A percentile compares a stretch with the other conserved stretches of the same genome.
These are phyloP conservation scores for Lodderomyces orthopsilosis DNA, from an alignment of 1,139 yeast genomes.

Conservation along the genomic window DNA sequence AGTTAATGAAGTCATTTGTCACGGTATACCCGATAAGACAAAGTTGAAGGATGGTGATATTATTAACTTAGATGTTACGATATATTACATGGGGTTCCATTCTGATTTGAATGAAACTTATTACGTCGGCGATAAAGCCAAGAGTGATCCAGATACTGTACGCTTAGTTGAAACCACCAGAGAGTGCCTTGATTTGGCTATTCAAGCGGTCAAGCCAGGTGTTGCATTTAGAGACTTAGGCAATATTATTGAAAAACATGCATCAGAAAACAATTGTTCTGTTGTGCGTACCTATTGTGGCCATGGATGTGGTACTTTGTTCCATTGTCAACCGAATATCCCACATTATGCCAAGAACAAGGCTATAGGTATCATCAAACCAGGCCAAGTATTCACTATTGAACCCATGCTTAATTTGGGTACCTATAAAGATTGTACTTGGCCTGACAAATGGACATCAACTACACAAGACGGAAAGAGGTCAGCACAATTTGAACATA, in stretches of 20 bases:
- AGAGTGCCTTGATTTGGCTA: slow-evolving; percentile 83
- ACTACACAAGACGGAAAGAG: slow-evolving; percentile 82
- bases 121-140: slow-evolving; percentile 91
- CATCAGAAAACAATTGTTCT: slow-evolving; percentile 72
- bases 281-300: slow-evolving; percentile 93
- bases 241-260: slow-evolving; percentile 84
- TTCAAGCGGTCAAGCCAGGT: slow-evolving; percentile 87
- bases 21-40: slow-evolving; percentile 93
- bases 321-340: slow-evolving; percentile 91
- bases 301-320: slow-evolving; percentile 84
- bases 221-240: slow-evolving; percentile 85
- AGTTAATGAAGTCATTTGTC: slow-evolving; percentile 92
- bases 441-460: slow-evolving; percentile 99
- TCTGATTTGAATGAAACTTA: slow-evolving; percentile 96
- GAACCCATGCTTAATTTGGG: slow-evolving; percentile 98
- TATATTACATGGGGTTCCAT: slow-evolving; percentile 85
- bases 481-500: slow-evolving; percentile 96
- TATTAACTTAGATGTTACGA: slow-evolving; percentile 82
- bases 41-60: slow-evolving; percentile 91
- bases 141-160: slow-evolving; percentile 68
- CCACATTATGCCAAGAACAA: slow-evolving; percentile 95
- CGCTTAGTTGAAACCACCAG: slow-evolving; percentile 92
- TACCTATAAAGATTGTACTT: slow-evolving; percentile 71
- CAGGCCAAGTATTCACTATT: slow-evolving; percentile 96
- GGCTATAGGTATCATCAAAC: slow-evolving; percentile 89